These are phyloP conservation scores for Kockiozyma suomiensis DNA, from an alignment of 805 yeast species.

Conservation along the genomic window DNA sequence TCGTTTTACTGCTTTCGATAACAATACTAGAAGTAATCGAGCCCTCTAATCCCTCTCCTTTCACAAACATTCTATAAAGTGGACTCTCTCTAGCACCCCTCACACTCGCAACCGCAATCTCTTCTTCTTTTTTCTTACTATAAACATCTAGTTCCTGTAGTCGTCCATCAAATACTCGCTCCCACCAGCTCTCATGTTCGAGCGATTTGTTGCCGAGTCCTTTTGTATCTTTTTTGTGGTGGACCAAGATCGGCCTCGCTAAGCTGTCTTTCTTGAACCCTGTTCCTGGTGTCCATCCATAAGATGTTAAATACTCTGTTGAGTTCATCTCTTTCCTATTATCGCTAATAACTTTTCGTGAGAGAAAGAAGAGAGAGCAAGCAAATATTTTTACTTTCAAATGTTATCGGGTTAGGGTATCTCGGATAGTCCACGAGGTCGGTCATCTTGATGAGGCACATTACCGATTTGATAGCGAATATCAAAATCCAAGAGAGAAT, in stretches of 20 bases:
- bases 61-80: conserved; percentile 80
- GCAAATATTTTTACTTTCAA: too few relatives aligned
- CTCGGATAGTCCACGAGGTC: too few relatives aligned
- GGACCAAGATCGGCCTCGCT: conserved; percentile 81
- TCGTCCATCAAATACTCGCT: conserved; percentile 89
- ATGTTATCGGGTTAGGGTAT: too few relatives aligned
- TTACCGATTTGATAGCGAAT: too few relatives aligned
- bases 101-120: conserved; percentile 48
- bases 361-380: too few relatives aligned
- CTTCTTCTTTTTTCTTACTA: conserved; percentile 27
- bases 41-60: conserved; percentile 83
- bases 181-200: conserved; percentile 96
- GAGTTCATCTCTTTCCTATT: too few relatives aligned
- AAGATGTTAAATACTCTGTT: conserved; percentile 66
- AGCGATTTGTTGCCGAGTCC: conserved; percentile 82
- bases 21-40: conserved; percentile 47
- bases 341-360: too few relatives aligned
- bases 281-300: conserved; percentile 93
- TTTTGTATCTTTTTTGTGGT: conserved; percentile 85
- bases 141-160: conserved; percentile 71
- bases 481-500: too few relatives aligned
- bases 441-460: too few relatives aligned
- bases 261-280: conserved; percentile 79
- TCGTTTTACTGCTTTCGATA: neutral
- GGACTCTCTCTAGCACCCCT: conserved; percentile 62